Conservation (phyloP, 2,329 filamentous ascomycete genomes). For the Raffaelea ambrosiae region DNA sequence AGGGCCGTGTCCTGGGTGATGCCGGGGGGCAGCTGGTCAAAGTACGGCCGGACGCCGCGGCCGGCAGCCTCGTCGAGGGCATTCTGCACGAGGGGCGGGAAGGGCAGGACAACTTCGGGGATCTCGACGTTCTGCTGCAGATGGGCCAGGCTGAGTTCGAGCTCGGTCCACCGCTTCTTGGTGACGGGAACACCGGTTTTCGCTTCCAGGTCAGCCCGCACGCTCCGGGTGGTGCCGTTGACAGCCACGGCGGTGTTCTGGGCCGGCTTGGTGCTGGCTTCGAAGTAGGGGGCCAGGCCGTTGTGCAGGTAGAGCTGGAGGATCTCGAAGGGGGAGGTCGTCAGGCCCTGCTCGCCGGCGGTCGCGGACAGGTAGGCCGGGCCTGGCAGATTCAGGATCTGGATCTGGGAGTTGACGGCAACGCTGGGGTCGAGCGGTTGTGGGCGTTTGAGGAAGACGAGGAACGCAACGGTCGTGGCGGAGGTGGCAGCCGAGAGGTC, state of each 20-base stretch:
- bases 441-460: constrained; percentile 84
- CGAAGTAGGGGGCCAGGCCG: constrained; percentile 90
- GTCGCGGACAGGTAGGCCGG: constrained; percentile 61
- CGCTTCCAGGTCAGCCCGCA: constrained; percentile 74
- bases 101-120: constrained; percentile 76
- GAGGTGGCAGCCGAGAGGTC: constrained; percentile 65
- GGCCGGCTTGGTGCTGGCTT: constrained; percentile 81
- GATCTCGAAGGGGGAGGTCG: constrained; percentile 80
- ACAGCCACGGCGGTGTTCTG: constrained; percentile 55
- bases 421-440: constrained; percentile 76
- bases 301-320: constrained; percentile 87
- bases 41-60: constrained; percentile 58
- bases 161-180: constrained; percentile 91
- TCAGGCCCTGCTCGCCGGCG: constrained; percentile 60
- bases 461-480: constrained; percentile 71
- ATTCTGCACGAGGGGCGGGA: constrained; percentile 81
- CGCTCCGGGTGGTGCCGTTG: constrained; percentile 19
- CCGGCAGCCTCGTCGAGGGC: constrained; percentile 71
- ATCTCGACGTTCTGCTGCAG: constrained; percentile 98
- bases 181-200: constrained; percentile 96
- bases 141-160: constrained; percentile 83
- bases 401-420: constrained; percentile 80
- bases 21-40: constrained; percentile 66
- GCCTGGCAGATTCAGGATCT: constrained; percentile 86
- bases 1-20: constrained; percentile 86